Conservation (phyloP, 495 filamentous ascomycete genomes). For the Bathelium albidoporum region DNA sequence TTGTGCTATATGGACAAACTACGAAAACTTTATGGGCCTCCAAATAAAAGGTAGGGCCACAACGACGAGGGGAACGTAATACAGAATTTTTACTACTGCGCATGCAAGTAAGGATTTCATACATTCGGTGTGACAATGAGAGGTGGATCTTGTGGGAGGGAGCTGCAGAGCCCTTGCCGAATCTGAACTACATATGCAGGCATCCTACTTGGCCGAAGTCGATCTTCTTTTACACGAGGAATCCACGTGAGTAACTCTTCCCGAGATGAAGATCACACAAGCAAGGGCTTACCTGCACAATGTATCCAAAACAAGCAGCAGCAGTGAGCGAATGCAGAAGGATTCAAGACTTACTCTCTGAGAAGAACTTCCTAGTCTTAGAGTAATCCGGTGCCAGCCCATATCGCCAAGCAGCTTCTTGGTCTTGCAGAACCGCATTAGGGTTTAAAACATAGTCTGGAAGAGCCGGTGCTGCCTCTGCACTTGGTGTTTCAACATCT, state of each 20-base stretch:
- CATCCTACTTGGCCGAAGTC: too few species aligned
- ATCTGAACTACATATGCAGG: not conserved
- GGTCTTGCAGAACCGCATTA: constrained; percentile 49
- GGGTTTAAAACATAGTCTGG: constrained; percentile 53
- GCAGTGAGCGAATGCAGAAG: not conserved
- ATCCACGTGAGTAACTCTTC: not conserved
- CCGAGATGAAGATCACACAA: not conserved
- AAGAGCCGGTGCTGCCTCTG: constrained; percentile 28
- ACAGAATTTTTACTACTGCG: not conserved
- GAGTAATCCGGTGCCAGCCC: constrained; percentile 49
- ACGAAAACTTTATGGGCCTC: not conserved
- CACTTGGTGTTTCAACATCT: constrained; percentile 16
- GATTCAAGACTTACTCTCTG: constrained; percentile 35
- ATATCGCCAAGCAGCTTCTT: constrained; percentile 46
- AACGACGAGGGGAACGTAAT: not conserved
- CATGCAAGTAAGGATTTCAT: not conserved
- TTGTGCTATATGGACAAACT: too few species aligned
- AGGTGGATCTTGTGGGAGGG: not conserved
- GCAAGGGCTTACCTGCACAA: not conserved
- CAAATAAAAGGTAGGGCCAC: not conserved
- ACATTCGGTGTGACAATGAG: not conserved
- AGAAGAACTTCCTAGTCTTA: constrained; percentile 44
- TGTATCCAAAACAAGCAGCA: not conserved
- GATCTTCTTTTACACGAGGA: not conserved
- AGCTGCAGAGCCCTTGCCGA: not conserved